Conservation (phyloP, 352 stramenopile species). For the Pythium graminicola region DNA sequence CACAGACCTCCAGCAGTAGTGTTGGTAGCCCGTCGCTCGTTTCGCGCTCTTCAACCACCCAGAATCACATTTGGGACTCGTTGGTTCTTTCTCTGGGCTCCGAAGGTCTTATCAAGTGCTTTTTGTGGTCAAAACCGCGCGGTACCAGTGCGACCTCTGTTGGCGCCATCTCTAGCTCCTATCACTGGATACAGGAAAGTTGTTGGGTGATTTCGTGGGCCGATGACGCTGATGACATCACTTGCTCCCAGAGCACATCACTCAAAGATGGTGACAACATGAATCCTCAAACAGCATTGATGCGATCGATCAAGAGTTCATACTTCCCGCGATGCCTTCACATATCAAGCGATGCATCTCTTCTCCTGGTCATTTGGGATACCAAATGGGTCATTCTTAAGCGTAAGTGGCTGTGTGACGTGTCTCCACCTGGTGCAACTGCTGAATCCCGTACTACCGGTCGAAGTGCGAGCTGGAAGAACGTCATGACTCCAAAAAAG, state of each 20-base stretch:
- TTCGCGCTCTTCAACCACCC: not conserved
- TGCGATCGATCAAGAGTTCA: constrained; percentile 74
- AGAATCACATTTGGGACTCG: constrained; percentile 47
- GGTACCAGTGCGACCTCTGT: constrained; percentile 22
- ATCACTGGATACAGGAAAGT: constrained; percentile 68
- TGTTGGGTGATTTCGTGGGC: constrained; percentile 84
- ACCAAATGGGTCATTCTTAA: constrained; percentile 71
- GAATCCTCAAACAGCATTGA: constrained; percentile 70
- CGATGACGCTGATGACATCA: constrained; percentile 75
- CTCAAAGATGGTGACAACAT: constrained; percentile 78
- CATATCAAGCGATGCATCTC: constrained; percentile 48
- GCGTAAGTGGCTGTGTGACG: constrained; percentile 68
- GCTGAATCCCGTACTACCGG: not conserved
- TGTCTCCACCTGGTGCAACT: constrained; percentile 22
- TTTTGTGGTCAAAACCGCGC: constrained; percentile 68
- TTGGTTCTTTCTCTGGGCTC: constrained; percentile 67
- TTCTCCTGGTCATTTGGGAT: constrained; percentile 73
- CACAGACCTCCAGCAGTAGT: not conserved
- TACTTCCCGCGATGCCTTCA: constrained; percentile 63
- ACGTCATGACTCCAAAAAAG: constrained; percentile 20
- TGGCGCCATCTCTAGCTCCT: constrained; percentile 15
- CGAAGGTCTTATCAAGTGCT: constrained; percentile 75
- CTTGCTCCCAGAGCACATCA: constrained; percentile 75
- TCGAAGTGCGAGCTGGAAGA: constrained; percentile 20
- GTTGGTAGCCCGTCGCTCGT: not conserved